A percentile compares a stretch with the other conserved stretches of the same genome.
phyloP scores from a whole-genome alignment of 441 rosid species.

The Erysimum pusillum region DNA sequence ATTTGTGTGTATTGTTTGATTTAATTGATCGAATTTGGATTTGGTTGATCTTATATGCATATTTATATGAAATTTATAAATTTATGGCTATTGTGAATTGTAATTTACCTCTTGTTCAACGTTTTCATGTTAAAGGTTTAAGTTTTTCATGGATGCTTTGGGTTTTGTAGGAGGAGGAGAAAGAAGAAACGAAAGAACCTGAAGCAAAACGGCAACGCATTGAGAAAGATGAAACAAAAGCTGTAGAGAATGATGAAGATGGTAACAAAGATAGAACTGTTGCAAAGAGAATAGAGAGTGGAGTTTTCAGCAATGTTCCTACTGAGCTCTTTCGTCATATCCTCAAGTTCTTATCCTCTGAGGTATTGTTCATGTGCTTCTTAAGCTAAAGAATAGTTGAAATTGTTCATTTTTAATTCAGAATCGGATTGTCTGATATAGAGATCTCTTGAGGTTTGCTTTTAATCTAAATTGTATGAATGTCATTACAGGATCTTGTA shows the following conservation, averaged over 20 bases:
- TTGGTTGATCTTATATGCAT: not conserved
- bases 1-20: not conserved
- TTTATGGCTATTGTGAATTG: not conserved
- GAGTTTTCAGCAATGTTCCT: conserved; percentile 77
- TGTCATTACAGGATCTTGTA: conserved; percentile 73
- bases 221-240: conserved; percentile 35
- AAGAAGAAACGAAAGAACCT: conserved; percentile 47
- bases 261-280: conserved; percentile 36
- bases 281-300: conserved; percentile 64
- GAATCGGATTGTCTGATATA: not conserved
- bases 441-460: not conserved
- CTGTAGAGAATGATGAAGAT: conserved; percentile 35
- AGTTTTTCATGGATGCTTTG: conserved; percentile 5
- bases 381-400: not conserved
- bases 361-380: conserved; percentile 52
- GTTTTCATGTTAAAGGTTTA: conserved; percentile 11
- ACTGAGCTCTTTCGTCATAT: conserved; percentile 81
- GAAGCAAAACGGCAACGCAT: conserved; percentile 59
- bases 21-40: conserved; percentile 14
- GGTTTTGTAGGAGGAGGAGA: conserved; percentile 54
- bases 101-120: conserved; percentile 6
- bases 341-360: conserved; percentile 91
- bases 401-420: not conserved
- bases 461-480: conserved; percentile 7
- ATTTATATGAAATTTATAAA: not conserved